phyloP scores from a whole-genome alignment of 176 grass and related monocot genomes.

The Neostapfia colusana region DNA sequence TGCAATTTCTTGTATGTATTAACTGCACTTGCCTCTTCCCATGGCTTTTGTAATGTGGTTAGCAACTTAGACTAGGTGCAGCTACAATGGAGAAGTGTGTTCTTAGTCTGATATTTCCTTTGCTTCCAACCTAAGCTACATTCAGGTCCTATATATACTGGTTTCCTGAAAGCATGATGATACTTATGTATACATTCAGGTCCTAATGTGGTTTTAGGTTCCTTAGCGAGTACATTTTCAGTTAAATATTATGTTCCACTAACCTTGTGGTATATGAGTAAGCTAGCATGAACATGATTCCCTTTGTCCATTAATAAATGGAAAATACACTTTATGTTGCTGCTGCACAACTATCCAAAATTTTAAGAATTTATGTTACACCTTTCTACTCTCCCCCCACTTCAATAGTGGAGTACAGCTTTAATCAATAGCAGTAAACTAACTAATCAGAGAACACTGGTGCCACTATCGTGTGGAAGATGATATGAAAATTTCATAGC shows the following conservation, averaged over 20 bases:
- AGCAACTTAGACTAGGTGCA: too few relatives aligned
- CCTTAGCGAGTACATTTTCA: background rate
- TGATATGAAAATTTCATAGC: too few relatives aligned
- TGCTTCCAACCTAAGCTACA: background rate
- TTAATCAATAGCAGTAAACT: background rate
- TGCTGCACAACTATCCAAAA: background rate
- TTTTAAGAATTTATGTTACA: background rate
- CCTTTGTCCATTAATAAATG: background rate
- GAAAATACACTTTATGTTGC: background rate
- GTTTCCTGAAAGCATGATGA: background rate
- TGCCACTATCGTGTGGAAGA: background rate
- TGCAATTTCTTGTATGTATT: background rate
- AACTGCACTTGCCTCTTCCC: too few relatives aligned
- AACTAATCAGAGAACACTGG: background rate
- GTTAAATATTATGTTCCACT: constrained; percentile 4
- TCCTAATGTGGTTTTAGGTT: background rate
- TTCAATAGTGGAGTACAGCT: background rate
- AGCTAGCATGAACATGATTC: background rate
- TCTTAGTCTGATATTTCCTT: background rate
- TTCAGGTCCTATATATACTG: constrained; percentile 29
- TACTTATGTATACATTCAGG: background rate
- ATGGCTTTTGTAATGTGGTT: too few relatives aligned
- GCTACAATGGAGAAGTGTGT: too few relatives aligned
- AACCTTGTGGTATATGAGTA: constrained; percentile 26
- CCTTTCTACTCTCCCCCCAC: background rate